phyloP scores from a whole-genome alignment of 1,284 basidiomycete species.

The Rhizoctonia solani region DNA sequence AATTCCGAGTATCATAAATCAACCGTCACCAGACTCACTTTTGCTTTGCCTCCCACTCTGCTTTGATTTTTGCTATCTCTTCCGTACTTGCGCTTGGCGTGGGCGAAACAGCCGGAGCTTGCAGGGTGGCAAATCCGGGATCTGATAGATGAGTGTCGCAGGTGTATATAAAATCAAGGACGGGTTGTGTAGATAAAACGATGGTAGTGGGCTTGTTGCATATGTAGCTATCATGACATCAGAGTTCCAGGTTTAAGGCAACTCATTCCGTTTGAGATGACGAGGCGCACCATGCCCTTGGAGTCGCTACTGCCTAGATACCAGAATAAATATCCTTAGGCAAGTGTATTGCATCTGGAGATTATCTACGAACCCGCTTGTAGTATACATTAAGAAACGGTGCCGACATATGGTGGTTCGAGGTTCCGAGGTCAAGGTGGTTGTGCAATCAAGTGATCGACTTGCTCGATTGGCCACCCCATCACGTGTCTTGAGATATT shows the following conservation, averaged over 20 bases:
- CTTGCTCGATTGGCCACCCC: background rate
- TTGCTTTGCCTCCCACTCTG: conserved; percentile 76
- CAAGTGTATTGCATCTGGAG: background rate
- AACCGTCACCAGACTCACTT: conserved; percentile 32
- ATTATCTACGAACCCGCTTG: conserved; percentile 31
- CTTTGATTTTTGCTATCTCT: conserved; percentile 73
- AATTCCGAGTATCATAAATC: background rate
- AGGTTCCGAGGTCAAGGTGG: background rate
- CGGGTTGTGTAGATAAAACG: conserved; percentile 73
- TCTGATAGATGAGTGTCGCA: conserved; percentile 72
- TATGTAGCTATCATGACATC: conserved; percentile 36
- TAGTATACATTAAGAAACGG: conserved; percentile 26
- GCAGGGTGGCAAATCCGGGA: conserved; percentile 65
- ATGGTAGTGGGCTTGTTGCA: conserved; percentile 67
- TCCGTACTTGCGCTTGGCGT: conserved; percentile 59
- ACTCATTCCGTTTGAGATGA: background rate
- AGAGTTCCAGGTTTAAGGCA: background rate
- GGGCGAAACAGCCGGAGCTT: conserved; percentile 47
- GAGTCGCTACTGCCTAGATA: conserved; percentile 37
- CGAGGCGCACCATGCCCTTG: conserved; percentile 38
- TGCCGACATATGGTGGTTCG: conserved; percentile 3
- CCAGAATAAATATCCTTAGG: background rate
- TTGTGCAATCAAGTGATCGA: background rate
- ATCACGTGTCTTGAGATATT: background rate
- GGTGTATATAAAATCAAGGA: conserved; percentile 74